Evolutionary conservation across 306 rosid species (phyloP), one percentile per base, ranked within the genome.

Genomic region (Pyrus communis): DNA sequence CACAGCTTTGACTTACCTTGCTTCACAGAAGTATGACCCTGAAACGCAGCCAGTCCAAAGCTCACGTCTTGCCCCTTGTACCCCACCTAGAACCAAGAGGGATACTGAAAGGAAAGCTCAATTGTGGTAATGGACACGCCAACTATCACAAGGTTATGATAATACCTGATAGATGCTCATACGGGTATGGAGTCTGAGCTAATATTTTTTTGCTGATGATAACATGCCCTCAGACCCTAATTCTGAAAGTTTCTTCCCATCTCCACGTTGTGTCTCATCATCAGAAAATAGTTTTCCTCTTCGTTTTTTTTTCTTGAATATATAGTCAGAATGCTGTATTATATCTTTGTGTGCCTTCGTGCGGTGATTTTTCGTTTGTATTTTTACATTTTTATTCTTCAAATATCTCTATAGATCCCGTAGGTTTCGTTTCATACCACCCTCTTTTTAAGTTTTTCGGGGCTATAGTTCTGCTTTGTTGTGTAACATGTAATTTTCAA

Each of bases 1-100:
- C 84, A 95, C 97, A 31, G 97, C 97, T 81, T 80, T 95, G 79
- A 76, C 87, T 69, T 95, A 95, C 84, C 98, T 95, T 75, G 92
- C 98, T 78, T 69, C 88, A 14, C 97, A 95, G 76, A 86, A 75
- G 73, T 83, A 82, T 58, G 89, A 89, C 63, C 84, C 89, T 5
- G 82, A 84, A 80, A 79, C 88, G 5, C 82, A 83, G 63, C 80
- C 81, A 12, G 87, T 77, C 63, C 95, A 87, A 75, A 80, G 85
- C 84, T 82, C 96, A 62, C 88, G 84, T 77, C 84, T 82, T 42
- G 78, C 87, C 35, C 87, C 90, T 21, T 64, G 80, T 69, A 89
- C 97, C 77, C 91, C 93, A 67, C 93, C 93, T 69, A 88, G 92
- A 85, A 40, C 74, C 78, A 86, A 77, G 84, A 86, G 87, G 85